Evolutionary conservation across 2,329 filamentous ascomycete species (phyloP).

Genomic region (Ophidiomyces ophidiicola): DNA sequence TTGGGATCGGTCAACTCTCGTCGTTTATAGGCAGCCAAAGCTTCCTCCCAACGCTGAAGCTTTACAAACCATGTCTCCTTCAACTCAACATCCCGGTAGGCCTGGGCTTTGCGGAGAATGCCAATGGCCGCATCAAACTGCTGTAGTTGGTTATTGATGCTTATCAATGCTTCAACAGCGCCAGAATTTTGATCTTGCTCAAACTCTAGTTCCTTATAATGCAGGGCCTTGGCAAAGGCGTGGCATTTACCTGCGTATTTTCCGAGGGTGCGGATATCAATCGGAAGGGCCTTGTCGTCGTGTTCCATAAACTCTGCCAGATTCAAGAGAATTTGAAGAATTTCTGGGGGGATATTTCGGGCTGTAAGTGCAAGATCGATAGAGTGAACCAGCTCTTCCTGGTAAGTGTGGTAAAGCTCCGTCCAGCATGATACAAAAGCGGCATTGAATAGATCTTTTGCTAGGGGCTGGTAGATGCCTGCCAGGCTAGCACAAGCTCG

Average conservation of each 20-base stretch:
- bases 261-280: constrained; percentile 88
- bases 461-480: constrained; percentile 79
- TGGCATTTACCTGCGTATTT: constrained; percentile 94
- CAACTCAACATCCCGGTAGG: constrained; percentile 89
- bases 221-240: constrained; percentile 91
- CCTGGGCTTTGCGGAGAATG: constrained; percentile 88
- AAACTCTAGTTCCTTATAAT: constrained; percentile 98
- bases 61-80: constrained; percentile 99
- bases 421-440: constrained; percentile 99
- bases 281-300: constrained; percentile 93
- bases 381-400: constrained; percentile 88
- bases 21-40: constrained; percentile 56
- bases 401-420: constrained; percentile 90
- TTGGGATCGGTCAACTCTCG: constrained; percentile 63
- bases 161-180: constrained; percentile 92
- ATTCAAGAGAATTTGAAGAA: constrained; percentile 86
- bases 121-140: constrained; percentile 97
- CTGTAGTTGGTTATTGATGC: constrained; percentile 98
- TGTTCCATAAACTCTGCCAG: constrained; percentile 99
- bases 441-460: constrained; percentile 92
- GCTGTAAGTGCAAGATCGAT: constrained; percentile 94
- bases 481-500: constrained; percentile 85
- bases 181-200: constrained; percentile 92
- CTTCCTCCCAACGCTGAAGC: constrained; percentile 95
- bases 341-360: constrained; percentile 87